Conservation (phyloP, 768 basidiomycete species). For the Pisolithus marmoratus region DNA sequence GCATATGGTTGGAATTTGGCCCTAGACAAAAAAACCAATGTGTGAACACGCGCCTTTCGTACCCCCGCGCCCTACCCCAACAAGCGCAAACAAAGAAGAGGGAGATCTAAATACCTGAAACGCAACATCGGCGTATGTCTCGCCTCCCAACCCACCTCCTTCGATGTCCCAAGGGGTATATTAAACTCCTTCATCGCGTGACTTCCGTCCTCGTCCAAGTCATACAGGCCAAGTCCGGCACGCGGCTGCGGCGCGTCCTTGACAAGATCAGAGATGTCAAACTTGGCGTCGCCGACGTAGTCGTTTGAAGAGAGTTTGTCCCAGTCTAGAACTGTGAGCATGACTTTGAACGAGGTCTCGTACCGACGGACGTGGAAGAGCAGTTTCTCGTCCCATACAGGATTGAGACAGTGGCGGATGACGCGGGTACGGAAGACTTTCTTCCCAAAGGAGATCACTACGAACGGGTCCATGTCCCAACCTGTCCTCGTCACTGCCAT, state of each 20-base stretch:
- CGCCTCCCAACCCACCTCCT: conserved; percentile 65
- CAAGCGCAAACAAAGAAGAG: conserved; percentile 7
- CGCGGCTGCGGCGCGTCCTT: conserved; percentile 59
- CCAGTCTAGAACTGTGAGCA: conserved; percentile 91
- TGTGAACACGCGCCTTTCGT: not conserved
- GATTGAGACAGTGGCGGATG: conserved; percentile 79
- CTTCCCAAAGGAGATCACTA: conserved; percentile 93
- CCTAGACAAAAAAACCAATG: conserved; percentile 30
- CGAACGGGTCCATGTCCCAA: conserved; percentile 98
- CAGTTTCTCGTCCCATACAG: conserved; percentile 91
- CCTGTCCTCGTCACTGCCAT: conserved; percentile 74
- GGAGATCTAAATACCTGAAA: conserved; percentile 42
- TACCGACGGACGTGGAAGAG: conserved; percentile 91
- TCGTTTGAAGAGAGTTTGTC: conserved; percentile 91
- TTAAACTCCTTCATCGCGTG: conserved; percentile 68
- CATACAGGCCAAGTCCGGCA: conserved; percentile 42
- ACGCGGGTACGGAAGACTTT: conserved; percentile 94
- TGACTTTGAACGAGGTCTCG: conserved; percentile 72
- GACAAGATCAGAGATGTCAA: conserved; percentile 69
- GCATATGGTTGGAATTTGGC: conserved; percentile 97
- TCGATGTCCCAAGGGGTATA: conserved; percentile 54
- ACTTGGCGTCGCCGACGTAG: conserved; percentile 71
- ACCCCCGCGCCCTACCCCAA: not conserved
- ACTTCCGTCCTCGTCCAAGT: conserved; percentile 30
- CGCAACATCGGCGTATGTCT: conserved; percentile 65